Evolutionary conservation across 108 stramenopile genomes (phyloP).

Genomic region (Conticribra guillardii): DNA sequence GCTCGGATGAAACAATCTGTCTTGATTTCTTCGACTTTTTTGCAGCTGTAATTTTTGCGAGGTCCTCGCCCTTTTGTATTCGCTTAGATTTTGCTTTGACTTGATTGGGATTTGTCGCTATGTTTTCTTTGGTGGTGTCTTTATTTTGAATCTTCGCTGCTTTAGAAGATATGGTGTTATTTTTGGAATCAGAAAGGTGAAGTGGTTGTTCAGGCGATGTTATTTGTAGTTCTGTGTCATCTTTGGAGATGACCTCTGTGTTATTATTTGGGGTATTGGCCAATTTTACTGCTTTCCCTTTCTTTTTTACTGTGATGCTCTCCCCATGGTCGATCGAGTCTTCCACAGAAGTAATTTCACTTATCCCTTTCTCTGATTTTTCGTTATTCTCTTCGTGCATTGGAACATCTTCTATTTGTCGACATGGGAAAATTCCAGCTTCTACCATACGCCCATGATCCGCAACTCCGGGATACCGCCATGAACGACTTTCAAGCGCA

Average conservation of each 20-base stretch:
- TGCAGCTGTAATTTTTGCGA: not conserved
- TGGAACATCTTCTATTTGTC: slow-evolving; percentile 5
- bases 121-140: not conserved
- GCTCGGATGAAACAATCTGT: too few relatives aligned
- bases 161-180: not conserved
- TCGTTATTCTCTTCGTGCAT: not conserved
- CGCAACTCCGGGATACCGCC: slow-evolving; percentile 49
- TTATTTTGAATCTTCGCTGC: not conserved
- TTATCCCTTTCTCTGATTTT: not conserved
- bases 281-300: not conserved
- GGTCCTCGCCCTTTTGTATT: not conserved
- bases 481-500: slow-evolving; percentile 60
- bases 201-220: too few relatives aligned
- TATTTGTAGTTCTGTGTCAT: not conserved
- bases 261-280: not conserved
- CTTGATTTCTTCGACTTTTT: not conserved
- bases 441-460: slow-evolving; percentile 55
- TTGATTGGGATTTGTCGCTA: not conserved
- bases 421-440: slow-evolving; percentile 36
- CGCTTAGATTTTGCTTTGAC: not conserved
- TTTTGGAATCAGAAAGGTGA: too few relatives aligned
- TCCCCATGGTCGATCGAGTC: not conserved
- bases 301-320: not conserved
- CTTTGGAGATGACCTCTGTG: not conserved
- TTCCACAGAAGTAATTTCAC: not conserved